Conservation (phyloP, 257 asterid genomes). For the Fraxinus excelsior region DNA sequence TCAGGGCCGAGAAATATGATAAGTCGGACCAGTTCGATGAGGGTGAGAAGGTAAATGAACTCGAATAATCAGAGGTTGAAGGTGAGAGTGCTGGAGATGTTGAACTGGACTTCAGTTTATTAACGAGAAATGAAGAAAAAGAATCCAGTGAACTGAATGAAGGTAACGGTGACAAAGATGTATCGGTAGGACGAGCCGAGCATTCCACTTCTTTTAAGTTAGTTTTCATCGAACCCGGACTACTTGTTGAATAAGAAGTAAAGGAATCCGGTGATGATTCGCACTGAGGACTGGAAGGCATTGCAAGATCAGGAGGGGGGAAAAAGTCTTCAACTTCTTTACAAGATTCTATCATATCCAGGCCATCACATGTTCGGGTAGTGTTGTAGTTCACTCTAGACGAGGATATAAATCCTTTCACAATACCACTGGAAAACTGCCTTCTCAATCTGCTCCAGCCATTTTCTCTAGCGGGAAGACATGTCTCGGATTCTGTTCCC, state of each 20-base stretch:
- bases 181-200: constrained; percentile 32
- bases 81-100: constrained; percentile 83
- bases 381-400: constrained; percentile 39
- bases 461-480: constrained; percentile 67
- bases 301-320: constrained; percentile 38
- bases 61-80: constrained; percentile 70
- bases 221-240: constrained; percentile 39
- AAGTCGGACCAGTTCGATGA: constrained; percentile 87
- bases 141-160: constrained; percentile 61
- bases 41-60: constrained; percentile 84
- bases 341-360: constrained; percentile 30
- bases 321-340: constrained; percentile 33
- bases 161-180: constrained; percentile 51
- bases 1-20: constrained; percentile 65
- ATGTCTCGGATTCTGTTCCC: constrained; percentile 56
- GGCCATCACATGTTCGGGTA: constrained; percentile 25
- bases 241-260: constrained; percentile 49
- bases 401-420: constrained; percentile 50
- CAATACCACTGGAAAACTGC: constrained; percentile 46
- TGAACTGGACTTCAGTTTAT: constrained; percentile 49
- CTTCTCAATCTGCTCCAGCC: constrained; percentile 76
- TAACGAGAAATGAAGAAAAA: constrained; percentile 52
- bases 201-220: constrained; percentile 38
- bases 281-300: constrained; percentile 42
- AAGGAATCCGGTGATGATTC: constrained; percentile 51